Base-by-base conservation (phyloP, 192 early-diverging fungal genomes). In the Dimargaris xerosporica region DNA sequence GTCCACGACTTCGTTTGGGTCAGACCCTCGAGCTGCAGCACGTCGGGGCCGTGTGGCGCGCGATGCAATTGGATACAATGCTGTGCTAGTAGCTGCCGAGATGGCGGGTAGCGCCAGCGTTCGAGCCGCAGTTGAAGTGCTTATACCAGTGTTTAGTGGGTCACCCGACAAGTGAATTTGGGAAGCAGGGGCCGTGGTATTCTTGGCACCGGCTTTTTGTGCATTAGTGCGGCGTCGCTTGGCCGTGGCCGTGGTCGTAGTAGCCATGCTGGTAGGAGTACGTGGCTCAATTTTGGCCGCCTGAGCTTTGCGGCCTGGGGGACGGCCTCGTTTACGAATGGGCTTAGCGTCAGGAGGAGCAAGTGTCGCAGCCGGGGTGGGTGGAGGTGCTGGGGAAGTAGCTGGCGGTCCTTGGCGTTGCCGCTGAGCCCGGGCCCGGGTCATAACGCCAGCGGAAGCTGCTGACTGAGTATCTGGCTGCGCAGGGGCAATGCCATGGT, bases 1-100 rank as follows among this genome's bases (percentile, higher is more conserved):
- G 66, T 91, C 91, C 34, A 39, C 34, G 3, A 39, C 34, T 7
- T 70, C 85, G 88, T 15, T 71, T 54, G 64, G 74, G 67, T 72
- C 67, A 15, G 72, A 67, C 67, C 5, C 23, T 19, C 34, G n/a
- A n/a, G 34, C 23, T 28, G 34, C 23, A n/a, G n/a, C 34, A 10
- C 26, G 29, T 29, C 29, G 31, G 6, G n/a, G n/a, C 29, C 47
- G 16, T 48, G 47, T 48, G 47, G 47, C 2, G 19, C 47, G 21
- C 21, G 47, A 23, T 12, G 34, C 47, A 48, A 48, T 11, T 11
- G 16, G 3, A 23, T 48, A 23, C 19, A 48, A 11, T 2, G 47
- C 47, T 21, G 16, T 5, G 11, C 47, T 17, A 21, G 47, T 23
- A 5, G 16, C 21, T 11, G 16, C 16, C 47, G 19, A 48, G 21